Evolutionary conservation across 441 rosid species (phyloP).

Genomic region (Gossypium laxum): DNA sequence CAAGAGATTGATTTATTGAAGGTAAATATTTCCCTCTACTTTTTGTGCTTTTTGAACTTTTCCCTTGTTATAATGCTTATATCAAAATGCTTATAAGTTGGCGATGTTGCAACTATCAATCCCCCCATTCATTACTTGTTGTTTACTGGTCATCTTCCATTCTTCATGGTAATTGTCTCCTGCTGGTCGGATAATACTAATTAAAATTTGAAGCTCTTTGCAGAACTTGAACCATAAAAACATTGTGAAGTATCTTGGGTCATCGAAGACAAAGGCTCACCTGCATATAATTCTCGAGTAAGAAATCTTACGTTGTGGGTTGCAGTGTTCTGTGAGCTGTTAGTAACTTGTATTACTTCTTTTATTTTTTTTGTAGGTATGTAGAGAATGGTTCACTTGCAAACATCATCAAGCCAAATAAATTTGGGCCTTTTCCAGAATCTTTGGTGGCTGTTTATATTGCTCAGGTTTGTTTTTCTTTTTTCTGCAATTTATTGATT

Average conservation of each 20-base stretch:
- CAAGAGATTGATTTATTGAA: constrained; percentile 96
- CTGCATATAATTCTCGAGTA: constrained; percentile 98
- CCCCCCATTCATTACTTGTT: background rate
- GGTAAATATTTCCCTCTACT: constrained; percentile 32
- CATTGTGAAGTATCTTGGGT: constrained; percentile 94
- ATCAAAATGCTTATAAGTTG: background rate
- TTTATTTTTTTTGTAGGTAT: constrained; percentile 44
- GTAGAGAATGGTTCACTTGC: constrained; percentile 99
- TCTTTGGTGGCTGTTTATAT: constrained; percentile 92
- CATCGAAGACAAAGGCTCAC: constrained; percentile 83
- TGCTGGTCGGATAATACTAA: constrained; percentile 3
- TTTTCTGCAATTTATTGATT: constrained; percentile 16
- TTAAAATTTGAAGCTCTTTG: constrained; percentile 15
- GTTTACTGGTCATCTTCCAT: background rate
- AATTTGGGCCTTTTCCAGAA: constrained; percentile 97
- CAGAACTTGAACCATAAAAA: constrained; percentile 97
- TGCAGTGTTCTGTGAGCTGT: constrained; percentile 10
- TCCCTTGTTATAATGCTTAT: background rate
- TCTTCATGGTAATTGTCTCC: background rate
- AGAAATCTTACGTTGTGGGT: constrained; percentile 27
- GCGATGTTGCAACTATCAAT: background rate
- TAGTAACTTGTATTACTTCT: constrained; percentile 9
- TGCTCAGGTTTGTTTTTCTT: constrained; percentile 60
- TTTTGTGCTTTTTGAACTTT: background rate
- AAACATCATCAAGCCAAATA: constrained; percentile 94